phyloP scores from a whole-genome alignment of 2,329 filamentous ascomycete species.

The Cladosporium sp. region DNA sequence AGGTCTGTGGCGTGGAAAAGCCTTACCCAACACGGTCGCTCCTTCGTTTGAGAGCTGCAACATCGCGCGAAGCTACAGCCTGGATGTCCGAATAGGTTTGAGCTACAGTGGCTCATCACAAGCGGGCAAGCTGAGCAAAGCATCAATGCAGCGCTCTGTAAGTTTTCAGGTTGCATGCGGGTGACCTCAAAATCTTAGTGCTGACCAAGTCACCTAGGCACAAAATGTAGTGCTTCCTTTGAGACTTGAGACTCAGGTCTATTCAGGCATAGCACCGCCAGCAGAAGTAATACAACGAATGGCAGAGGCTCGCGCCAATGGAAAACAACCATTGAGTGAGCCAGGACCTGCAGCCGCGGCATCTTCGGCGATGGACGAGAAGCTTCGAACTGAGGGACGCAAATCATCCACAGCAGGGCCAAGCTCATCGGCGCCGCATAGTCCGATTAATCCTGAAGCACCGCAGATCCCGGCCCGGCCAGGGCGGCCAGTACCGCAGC shows the following conservation, averaged over 20 bases:
- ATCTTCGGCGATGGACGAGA: slow-evolving; percentile 15
- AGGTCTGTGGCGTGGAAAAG: slow-evolving; percentile 63
- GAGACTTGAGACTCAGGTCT: slow-evolving; percentile 72
- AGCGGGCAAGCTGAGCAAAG: slow-evolving; percentile 37
- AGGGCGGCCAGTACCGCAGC: slow-evolving; percentile 1
- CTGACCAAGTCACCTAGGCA: slow-evolving; percentile 17
- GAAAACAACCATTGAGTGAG: slow-evolving; percentile 15
- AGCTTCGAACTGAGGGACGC: slow-evolving; percentile 20
- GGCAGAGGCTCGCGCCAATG: slow-evolving; percentile 26
- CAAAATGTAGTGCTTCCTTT: slow-evolving; percentile 75
- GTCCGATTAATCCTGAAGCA: not conserved
- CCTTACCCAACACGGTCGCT: slow-evolving; percentile 77
- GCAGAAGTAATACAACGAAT: slow-evolving; percentile 66
- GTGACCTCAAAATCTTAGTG: not conserved
- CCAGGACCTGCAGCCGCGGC: no score
- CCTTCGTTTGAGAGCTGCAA: slow-evolving; percentile 89
- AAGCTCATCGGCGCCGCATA: not conserved
- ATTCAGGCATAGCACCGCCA: slow-evolving; percentile 80
- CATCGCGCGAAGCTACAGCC: slow-evolving; percentile 69
- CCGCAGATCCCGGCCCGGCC: slow-evolving; percentile 7
- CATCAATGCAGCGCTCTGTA: slow-evolving; percentile 19
- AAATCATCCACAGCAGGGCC: slow-evolving; percentile 12
- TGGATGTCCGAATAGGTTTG: slow-evolving; percentile 75
- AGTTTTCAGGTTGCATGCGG: not conserved
- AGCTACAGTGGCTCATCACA: slow-evolving; percentile 56